Evolutionary conservation across 1,284 basidiomycete genomes (phyloP).

Genomic region (Ganoderma multipileum): DNA sequence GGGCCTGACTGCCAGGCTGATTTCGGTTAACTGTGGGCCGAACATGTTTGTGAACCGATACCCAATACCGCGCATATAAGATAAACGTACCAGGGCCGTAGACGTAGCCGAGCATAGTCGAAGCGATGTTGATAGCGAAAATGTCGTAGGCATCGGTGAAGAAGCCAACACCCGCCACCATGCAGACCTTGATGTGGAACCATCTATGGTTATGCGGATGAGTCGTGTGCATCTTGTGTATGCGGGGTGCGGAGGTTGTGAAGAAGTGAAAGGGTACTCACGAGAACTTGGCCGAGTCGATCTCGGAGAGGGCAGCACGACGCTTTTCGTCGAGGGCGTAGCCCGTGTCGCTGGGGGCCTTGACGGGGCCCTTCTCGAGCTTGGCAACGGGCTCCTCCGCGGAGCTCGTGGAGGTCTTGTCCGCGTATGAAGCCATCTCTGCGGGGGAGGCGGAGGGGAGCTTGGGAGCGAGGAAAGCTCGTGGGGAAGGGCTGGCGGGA

Average conservation of each 20-base stretch:
- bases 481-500: slow-evolving; percentile 23
- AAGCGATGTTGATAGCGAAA: slow-evolving; percentile 80
- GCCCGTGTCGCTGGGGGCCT: not conserved
- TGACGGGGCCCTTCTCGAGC: slow-evolving; percentile 14
- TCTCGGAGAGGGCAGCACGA: slow-evolving; percentile 59
- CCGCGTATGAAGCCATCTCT: slow-evolving; percentile 31
- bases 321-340: slow-evolving; percentile 39
- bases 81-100: slow-evolving; percentile 54
- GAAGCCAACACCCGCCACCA: slow-evolving; percentile 83
- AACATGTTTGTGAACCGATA: not conserved
- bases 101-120: slow-evolving; percentile 79
- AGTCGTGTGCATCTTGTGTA: not conserved
- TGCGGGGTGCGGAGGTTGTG: not conserved
- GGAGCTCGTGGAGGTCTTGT: slow-evolving; percentile 33
- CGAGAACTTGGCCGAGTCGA: slow-evolving; percentile 62
- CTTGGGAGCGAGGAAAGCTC: slow-evolving; percentile 9
- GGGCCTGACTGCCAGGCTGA: slow-evolving; percentile 30
- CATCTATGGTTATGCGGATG: slow-evolving; percentile 30
- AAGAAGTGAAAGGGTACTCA: slow-evolving; percentile 30
- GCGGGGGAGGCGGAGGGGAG: slow-evolving; percentile 12
- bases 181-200: slow-evolving; percentile 72
- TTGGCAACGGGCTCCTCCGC: slow-evolving; percentile 25
- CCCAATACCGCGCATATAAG: not conserved
- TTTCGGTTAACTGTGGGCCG: not conserved
- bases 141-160: slow-evolving; percentile 85